These are phyloP conservation scores for Candida frijolesensis DNA, from an alignment of 1,139 yeast species.

Conservation along the genomic window DNA sequence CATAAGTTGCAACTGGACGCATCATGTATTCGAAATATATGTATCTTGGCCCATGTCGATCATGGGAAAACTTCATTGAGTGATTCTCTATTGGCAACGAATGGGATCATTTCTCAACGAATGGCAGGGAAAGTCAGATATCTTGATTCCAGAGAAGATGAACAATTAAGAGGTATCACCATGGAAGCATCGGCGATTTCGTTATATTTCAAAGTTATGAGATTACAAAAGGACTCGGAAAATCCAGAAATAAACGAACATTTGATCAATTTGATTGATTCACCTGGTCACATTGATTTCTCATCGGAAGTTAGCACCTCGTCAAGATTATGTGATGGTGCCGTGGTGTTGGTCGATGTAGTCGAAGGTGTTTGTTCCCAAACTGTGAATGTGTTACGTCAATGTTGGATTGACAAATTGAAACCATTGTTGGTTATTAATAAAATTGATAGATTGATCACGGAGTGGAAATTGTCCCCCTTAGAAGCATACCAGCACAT, in stretches of 20 bases:
- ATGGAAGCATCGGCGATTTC: slow-evolving; percentile 97
- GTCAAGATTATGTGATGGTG: slow-evolving; percentile 94
- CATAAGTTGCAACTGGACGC: slow-evolving; percentile 71
- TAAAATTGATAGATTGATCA: slow-evolving; percentile 84
- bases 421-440: slow-evolving; percentile 90
- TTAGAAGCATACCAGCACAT: slow-evolving; percentile 84
- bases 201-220: slow-evolving; percentile 70
- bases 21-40: slow-evolving; percentile 76
- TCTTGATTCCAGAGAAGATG: slow-evolving; percentile 93
- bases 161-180: slow-evolving; percentile 93
- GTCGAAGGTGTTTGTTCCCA: slow-evolving; percentile 99
- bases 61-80: slow-evolving; percentile 97
- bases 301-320: slow-evolving; percentile 96
- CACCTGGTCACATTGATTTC: slow-evolving; percentile 98
- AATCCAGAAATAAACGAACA: slow-evolving; percentile 65
- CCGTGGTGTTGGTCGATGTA: slow-evolving; percentile 91
- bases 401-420: slow-evolving; percentile 92
- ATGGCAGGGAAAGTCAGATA: slow-evolving; percentile 95
- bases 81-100: slow-evolving; percentile 89
- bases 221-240: slow-evolving; percentile 35
- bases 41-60: slow-evolving; percentile 97
- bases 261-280: slow-evolving; percentile 88
- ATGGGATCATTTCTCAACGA: slow-evolving; percentile 92
- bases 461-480: slow-evolving; percentile 82
- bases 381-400: slow-evolving; percentile 91